Percentiles rank a stretch among this genome's conserved stretches.
Evolutionary conservation across 768 basidiomycete genomes (phyloP).

Genomic region (Grammothele lineata): DNA sequence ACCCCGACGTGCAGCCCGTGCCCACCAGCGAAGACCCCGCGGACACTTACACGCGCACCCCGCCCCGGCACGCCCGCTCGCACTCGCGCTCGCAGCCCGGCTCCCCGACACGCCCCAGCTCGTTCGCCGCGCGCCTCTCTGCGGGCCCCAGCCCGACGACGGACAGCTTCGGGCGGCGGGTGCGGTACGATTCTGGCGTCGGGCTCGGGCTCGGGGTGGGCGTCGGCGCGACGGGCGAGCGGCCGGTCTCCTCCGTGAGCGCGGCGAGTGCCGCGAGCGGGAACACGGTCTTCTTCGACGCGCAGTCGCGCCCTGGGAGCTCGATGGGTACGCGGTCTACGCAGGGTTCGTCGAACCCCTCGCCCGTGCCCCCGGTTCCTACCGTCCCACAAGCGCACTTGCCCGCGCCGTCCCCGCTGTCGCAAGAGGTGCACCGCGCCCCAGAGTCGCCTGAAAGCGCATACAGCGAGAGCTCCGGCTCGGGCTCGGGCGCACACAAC

Average conservation of each 20-base stretch:
- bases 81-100: slow-evolving; percentile 18
- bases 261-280: slow-evolving; percentile 43
- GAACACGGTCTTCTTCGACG: slow-evolving; percentile 61
- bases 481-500: background rate
- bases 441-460: background rate
- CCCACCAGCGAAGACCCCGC: slow-evolving; percentile 1
- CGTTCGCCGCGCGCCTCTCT: slow-evolving; percentile 11
- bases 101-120: slow-evolving; percentile 17
- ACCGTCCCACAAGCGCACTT: slow-evolving; percentile 8
- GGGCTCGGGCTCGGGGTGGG: slow-evolving; percentile 7
- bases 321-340: slow-evolving; percentile 27
- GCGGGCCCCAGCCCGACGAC: slow-evolving; percentile 1
- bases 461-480: background rate
- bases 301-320: slow-evolving; percentile 42
- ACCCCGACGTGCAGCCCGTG: slow-evolving; percentile 3
- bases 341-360: slow-evolving; percentile 8
- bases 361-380: slow-evolving; percentile 14
- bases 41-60: slow-evolving; percentile 25
- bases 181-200: slow-evolving; percentile 13
- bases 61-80: slow-evolving; percentile 22
- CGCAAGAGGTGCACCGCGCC: slow-evolving; percentile 7
- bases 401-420: slow-evolving; percentile 11
- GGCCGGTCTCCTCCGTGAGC: slow-evolving; percentile 59
- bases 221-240: too few species aligned
- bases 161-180: slow-evolving; percentile 5